Evolutionary conservation across 306 rosid genomes (phyloP).

Genomic region (Hippophae tibetana): DNA sequence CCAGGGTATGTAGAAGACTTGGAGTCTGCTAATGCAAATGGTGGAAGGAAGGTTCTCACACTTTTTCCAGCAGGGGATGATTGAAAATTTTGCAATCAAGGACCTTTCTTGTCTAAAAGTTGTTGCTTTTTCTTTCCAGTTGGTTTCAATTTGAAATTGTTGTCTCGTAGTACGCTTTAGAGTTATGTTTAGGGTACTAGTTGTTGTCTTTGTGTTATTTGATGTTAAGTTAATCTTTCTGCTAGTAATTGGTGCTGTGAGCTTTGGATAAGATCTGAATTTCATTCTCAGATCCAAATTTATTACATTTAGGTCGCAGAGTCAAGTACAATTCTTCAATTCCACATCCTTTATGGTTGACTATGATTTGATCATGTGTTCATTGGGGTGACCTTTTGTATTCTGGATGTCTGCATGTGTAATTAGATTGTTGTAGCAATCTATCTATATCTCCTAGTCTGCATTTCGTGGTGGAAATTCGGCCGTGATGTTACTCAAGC

Average conservation of each 20-base stretch:
- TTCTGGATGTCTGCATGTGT: constrained; percentile 20
- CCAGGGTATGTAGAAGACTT: constrained; percentile 63
- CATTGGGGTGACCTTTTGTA: constrained; percentile 10
- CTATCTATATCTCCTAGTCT: constrained; percentile 20
- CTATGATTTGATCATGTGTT: constrained; percentile 13
- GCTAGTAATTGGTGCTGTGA: constrained; percentile 27
- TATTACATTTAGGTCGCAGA: constrained; percentile 17
- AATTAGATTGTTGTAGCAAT: constrained; percentile 28
- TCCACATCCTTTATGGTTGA: constrained; percentile 3
- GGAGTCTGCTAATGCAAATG: constrained; percentile 73
- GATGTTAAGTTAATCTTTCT: constrained; percentile 19
- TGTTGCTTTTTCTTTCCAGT: constrained; percentile 7
- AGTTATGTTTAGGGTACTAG: constrained; percentile 25
- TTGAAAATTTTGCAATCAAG: constrained; percentile 36
- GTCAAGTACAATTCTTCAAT: constrained; percentile 8
- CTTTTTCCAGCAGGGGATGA: constrained; percentile 88
- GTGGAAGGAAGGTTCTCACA: constrained; percentile 84
- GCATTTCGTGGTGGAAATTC: constrained; percentile 38
- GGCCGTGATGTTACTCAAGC: constrained; percentile 39
- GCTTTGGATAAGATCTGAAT: constrained; percentile 21
- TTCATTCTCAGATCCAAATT: constrained; percentile 29
- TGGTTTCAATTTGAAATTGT: constrained; percentile 24
- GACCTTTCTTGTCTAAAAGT: not conserved
- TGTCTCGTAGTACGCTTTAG: constrained; percentile 26
- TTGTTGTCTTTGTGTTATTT: constrained; percentile 23